These are phyloP conservation scores for Pythium aquatile DNA, from an alignment of 352 stramenopile species.

Conservation along the genomic window DNA sequence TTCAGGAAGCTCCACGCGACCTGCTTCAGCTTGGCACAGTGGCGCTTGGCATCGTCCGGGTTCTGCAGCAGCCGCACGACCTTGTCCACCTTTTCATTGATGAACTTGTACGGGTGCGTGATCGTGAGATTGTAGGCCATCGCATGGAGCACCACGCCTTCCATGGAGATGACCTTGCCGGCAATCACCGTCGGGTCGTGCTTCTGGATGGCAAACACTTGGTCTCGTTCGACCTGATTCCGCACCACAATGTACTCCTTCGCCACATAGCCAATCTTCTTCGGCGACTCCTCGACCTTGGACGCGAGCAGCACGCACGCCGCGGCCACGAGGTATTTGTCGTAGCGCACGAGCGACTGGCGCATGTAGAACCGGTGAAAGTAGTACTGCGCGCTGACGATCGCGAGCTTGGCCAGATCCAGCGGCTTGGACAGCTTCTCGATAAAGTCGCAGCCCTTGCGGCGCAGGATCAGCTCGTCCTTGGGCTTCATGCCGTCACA, in stretches of 20 bases:
- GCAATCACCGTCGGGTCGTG: constrained; percentile 66
- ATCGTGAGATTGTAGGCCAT: constrained; percentile 85
- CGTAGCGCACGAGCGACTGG: constrained; percentile 81
- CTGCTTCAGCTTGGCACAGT: constrained; percentile 82
- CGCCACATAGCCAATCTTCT: constrained; percentile 76
- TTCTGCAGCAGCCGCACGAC: constrained; percentile 67
- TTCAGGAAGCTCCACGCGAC: constrained; percentile 89
- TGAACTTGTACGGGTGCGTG: constrained; percentile 83
- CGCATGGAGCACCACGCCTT: constrained; percentile 79
- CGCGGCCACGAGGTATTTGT: constrained; percentile 81
- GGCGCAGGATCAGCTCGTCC: constrained; percentile 69
- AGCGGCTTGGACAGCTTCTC: constrained; percentile 82
- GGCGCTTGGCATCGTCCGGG: constrained; percentile 48
- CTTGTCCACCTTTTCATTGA: constrained; percentile 86
- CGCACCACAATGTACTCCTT: constrained; percentile 71
- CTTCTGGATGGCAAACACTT: constrained; percentile 78
- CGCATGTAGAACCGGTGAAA: constrained; percentile 89
- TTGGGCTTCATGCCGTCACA: constrained; percentile 74
- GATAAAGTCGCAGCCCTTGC: constrained; percentile 81
- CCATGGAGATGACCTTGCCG: constrained; percentile 81
- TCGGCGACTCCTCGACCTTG: constrained; percentile 82
- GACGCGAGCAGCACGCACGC: constrained; percentile 80
- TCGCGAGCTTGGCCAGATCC: constrained; percentile 76
- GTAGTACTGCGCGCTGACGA: constrained; percentile 83
- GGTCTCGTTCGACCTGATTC: constrained; percentile 70